Base-by-base conservation (phyloP, 805 yeast genomes). In the Pichia deserticola region DNA sequence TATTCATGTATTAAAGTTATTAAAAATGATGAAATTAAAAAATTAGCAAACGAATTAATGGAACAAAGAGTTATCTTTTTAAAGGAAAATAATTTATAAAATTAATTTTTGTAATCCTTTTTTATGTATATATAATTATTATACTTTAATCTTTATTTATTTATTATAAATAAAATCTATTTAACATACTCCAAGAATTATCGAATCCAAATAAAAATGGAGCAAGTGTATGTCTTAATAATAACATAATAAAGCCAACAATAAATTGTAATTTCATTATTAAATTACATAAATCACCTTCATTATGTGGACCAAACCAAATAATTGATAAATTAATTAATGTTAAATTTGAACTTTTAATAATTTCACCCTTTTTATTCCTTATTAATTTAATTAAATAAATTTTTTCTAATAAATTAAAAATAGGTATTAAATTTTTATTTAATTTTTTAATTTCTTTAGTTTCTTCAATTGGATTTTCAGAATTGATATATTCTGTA, bases 301-400 rank as follows among this genome's bases (percentile, higher is more conserved):
- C 99, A 51, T 90, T 75, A 73, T 86, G 64, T 5, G 99, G 97
- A 1, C 99, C 99, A 40, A 84, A 72, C 86, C 89, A 81, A 9
- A 92, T 95, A 40, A 92, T 69, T 2, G 78, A 75, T 53, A 93
- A 71, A 62, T 92, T 93, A 56, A 93, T 89, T 44, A 93, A 67
- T 2, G 99, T 93, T 78, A 92, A 74, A 62, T 93, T 93, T 11
- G 93, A 81, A 49, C 86, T 79, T 8, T 65, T 62, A 32, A 75
- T 63, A 12, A 64, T 58, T 54, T 62, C 44, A 10, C 59, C 61
- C 35, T 57, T 42, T 57, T 60, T 15, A 56, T 27, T 62, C 53
- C 49, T 67, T 59, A 47, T 63, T 70, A 54, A 68, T 61, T 54
- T 71, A 9, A 89, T 64, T 35, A 92, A 67, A 29, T 70, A 64